These are phyloP conservation scores for Lathyrus tuberosus DNA, from an alignment of 306 rosid genomes.

Conservation along the genomic window DNA sequence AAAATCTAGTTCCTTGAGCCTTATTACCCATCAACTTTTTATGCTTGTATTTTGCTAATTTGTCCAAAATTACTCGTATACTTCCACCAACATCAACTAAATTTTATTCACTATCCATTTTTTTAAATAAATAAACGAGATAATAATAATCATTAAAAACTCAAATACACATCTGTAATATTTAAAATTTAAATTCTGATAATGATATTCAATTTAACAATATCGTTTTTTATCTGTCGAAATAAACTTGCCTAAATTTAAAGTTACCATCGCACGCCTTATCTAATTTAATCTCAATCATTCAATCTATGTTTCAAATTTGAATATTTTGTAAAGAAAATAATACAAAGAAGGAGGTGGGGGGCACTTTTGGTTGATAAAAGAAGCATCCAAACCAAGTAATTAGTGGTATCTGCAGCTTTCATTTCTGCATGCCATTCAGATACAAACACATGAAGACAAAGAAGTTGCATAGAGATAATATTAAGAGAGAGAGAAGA, in stretches of 20 bases:
- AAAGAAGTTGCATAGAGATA: constrained; percentile 54
- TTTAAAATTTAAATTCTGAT: too few relatives aligned
- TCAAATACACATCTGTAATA: too few relatives aligned
- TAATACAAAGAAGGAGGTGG: constrained; percentile 35
- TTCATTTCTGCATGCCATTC: constrained; percentile 76
- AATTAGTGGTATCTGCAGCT: constrained; percentile 67
- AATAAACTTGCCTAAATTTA: neutral
- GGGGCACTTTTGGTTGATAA: constrained; percentile 41
- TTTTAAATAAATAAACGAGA: too few relatives aligned
- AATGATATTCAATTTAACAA: too few relatives aligned
- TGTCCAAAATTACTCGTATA: constrained; percentile 33
- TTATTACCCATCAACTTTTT: constrained; percentile 42
- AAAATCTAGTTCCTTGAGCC: constrained; percentile 39
- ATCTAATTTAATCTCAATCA: constrained; percentile 46
- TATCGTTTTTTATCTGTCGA: too few relatives aligned
- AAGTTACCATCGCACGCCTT: constrained; percentile 45
- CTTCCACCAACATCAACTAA: constrained; percentile 40
- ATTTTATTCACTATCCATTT: too few relatives aligned
- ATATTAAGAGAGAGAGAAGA: constrained; percentile 40
- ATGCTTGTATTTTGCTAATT: constrained; percentile 49
- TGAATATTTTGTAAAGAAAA: constrained; percentile 37
- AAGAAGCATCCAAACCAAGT: constrained; percentile 61
- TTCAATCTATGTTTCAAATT: constrained; percentile 40
- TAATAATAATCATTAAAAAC: too few relatives aligned
- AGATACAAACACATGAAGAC: constrained; percentile 67